Base-by-base conservation (phyloP, 805 yeast species). In the Saccharomycopsis malanga region DNA sequence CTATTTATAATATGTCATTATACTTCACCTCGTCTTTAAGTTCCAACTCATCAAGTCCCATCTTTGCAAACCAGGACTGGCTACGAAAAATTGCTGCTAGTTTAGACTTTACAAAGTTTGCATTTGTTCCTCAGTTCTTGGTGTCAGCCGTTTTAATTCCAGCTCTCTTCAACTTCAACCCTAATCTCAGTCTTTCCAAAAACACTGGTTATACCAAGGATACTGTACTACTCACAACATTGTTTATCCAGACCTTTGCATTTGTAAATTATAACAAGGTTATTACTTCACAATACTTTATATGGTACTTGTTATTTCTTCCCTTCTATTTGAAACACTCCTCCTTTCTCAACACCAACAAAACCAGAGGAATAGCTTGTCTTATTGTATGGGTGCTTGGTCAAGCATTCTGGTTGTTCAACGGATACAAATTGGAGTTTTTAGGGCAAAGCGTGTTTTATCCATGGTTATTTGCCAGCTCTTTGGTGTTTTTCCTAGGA, bases 251-350 rank as follows among this genome's bases (percentile, higher is more conserved):
- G 61, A 84, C 94, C 0, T 74, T 83, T 57, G 70, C 79, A n/a
- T 85, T 84, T 63, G 88, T 84, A 15, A 69, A 86, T 1, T 83
- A 76, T 64, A 84, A 84, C 65, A 84, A 84, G 63, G 93, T 84
- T 20, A 81, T 87, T 58, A 93, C 98, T 0, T 87, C 96, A 1
- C 98, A 93, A 66, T 93, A 93, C 64, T 93, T 93, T 64, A 77
- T 91, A 53, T 93, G 98, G 98, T 93, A 83, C 58, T 66, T 93
- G 56, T 84, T 88, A 12, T 77, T 89, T 54, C 62, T 91, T 37
- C 98, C 98, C 1, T 76, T 85, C 46, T 81, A 69, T 57, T 60
- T 87, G 5, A 68, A 81, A 2, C 59, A 65, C 6, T 69, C 87
- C 0, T 61, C 57, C 2, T 54, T 73, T 3, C 48, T 62, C 1